Base-by-base conservation (phyloP, 164 flowering plant species). In the Berberis thunbergii region DNA sequence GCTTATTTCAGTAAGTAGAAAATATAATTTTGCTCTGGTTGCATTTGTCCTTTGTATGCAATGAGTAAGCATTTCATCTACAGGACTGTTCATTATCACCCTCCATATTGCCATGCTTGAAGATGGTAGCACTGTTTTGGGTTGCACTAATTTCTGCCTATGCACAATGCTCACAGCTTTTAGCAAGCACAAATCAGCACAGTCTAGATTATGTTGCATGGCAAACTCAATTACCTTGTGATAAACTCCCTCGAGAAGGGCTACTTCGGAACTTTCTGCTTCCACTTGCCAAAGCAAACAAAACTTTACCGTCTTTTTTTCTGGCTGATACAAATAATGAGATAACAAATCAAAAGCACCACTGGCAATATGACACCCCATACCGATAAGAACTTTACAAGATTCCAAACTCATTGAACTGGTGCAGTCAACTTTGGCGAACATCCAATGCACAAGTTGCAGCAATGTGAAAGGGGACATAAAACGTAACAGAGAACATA, bases 391-490 rank as follows among this genome's bases (percentile, higher is more conserved):
- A 49, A 55, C 38, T 52, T 64, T 68, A 57, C 58, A 46, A 60
- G 76, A 75, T 61, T 59, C 61, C 46, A 54, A 56, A 63, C 49
- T 45, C 1, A 67, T 41, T 4, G 45, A 9, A 6, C 70, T 76
- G 50, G 70, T 60, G 59, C 58, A 49, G 41, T 80, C 74, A 61
- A 82, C 69, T 71, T 69, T 75, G 69, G 62, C 63, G 8, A 91
- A 75, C 60, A 86, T 74, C 86, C 85, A 86, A 61, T 78, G 49
- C 38, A 73, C 93, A 65, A 88, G 75, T 63, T 79, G 80, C 71
- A 90, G 83, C 74, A 94, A 78, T 72, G 82, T 78, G 73, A 76
- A 81, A 48, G 97, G 97, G 57, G 86, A 72, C 46, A 90, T 78
- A 70, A 73, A 87, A n/a, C 54, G 74, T 73, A 74, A 69, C 64